These are phyloP conservation scores for Tarenaya hassleriana DNA, from an alignment of 345 rosid genomes.

Conservation along the genomic window DNA sequence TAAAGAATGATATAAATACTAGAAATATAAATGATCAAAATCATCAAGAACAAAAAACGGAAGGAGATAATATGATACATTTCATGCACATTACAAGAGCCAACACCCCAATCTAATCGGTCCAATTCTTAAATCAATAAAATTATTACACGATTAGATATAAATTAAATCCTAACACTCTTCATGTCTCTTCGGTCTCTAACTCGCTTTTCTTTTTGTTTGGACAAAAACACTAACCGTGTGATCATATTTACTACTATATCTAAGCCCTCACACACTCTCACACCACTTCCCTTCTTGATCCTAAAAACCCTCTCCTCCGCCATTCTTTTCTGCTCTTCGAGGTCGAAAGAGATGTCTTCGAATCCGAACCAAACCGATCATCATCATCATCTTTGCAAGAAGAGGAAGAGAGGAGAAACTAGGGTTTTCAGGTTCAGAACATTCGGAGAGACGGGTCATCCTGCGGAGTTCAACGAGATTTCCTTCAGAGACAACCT, in stretches of 20 bases:
- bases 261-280: conserved; percentile 33
- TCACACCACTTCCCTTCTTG: conserved; percentile 23
- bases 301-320: conserved; percentile 19
- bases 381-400: conserved; percentile 27
- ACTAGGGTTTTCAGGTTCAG: conserved; percentile 61
- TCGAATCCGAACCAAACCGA: conserved; percentile 21
- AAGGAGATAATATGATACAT: conserved; percentile 13
- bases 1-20: too few species aligned
- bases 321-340: background rate
- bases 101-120: conserved; percentile 28
- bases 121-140: conserved; percentile 24
- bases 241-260: conserved; percentile 34
- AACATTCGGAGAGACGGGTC: conserved; percentile 64
- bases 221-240: conserved; percentile 29
- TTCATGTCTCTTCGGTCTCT: conserved; percentile 19
- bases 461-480: conserved; percentile 54
- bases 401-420: conserved; percentile 75
- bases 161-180: too few species aligned
- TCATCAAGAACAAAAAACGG: conserved; percentile 14
- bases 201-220: conserved; percentile 29
- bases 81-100: conserved; percentile 31
- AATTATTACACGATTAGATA: conserved; percentile 9
- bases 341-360: conserved; percentile 17
- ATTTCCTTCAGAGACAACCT: conserved; percentile 60
- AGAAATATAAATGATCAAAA: too few species aligned